A percentile compares a stretch with the other conserved stretches of the same genome.
Evolutionary conservation across 176 grass and related monocot species (phyloP).

Genomic region (Ensete ventricosum): DNA sequence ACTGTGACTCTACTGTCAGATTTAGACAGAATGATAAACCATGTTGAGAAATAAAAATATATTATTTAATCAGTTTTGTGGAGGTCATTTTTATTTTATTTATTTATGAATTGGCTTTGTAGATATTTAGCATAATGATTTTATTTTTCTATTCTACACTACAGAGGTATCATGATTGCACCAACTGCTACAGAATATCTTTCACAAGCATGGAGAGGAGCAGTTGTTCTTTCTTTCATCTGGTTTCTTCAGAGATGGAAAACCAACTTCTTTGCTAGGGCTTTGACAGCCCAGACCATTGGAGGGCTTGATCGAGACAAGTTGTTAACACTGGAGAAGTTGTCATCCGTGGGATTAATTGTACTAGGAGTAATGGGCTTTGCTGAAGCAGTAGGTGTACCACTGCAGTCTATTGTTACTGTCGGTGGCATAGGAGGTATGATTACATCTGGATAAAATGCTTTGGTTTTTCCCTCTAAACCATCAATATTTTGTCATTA

Average conservation of each 20-base stretch:
- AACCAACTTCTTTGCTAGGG: conserved; percentile 59
- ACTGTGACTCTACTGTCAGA: background rate
- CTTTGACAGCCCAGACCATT: conserved; percentile 28
- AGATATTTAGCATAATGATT: background rate
- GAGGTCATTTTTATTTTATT: background rate
- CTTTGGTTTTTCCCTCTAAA: background rate
- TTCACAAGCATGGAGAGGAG: conserved; percentile 68
- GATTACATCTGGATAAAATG: conserved; percentile 6
- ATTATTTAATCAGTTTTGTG: background rate
- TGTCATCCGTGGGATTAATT: conserved; percentile 68
- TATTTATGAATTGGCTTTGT: background rate
- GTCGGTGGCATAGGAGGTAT: conserved; percentile 99
- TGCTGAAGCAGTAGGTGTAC: conserved; percentile 75
- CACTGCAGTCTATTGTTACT: conserved; percentile 92
- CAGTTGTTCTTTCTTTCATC: conserved; percentile 66
- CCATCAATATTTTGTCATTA: background rate
- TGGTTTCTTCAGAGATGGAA: conserved; percentile 99
- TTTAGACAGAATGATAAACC: background rate
- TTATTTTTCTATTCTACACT: background rate
- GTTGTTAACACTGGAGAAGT: conserved; percentile 65
- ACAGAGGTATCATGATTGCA: conserved; percentile 50
- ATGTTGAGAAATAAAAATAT: background rate
- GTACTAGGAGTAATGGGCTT: conserved; percentile 73
- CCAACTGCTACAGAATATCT: conserved; percentile 60
- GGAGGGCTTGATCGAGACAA: conserved; percentile 46